phyloP scores from a whole-genome alignment of 2,329 filamentous ascomycete genomes.

The Neonectria magnoliae region DNA sequence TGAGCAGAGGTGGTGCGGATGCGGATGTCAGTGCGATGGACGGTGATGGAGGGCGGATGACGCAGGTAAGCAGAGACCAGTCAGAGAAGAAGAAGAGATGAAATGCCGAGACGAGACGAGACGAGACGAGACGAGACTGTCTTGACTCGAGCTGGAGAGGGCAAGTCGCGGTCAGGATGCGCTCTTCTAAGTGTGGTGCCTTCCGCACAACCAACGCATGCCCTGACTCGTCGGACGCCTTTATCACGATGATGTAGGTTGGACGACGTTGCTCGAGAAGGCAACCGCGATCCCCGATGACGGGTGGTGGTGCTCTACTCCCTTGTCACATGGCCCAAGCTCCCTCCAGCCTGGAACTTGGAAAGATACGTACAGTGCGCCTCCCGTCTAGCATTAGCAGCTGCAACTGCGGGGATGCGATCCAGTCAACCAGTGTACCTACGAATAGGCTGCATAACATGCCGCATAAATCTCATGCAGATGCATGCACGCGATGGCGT shows the following conservation, averaged over 20 bases:
- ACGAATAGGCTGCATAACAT: slow-evolving; percentile 20
- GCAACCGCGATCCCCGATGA: slow-evolving; percentile 18
- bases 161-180: slow-evolving; percentile 8
- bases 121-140: not conserved
- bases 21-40: slow-evolving; percentile 15
- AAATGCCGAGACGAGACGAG: slow-evolving; percentile 3
- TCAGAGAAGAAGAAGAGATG: slow-evolving; percentile 18
- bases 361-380: slow-evolving; percentile 1
- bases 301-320: slow-evolving; percentile 18
- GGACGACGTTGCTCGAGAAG: slow-evolving; percentile 26
- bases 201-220: slow-evolving; percentile 6
- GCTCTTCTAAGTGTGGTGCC: slow-evolving; percentile 3
- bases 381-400: not conserved
- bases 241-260: slow-evolving; percentile 20
- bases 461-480: slow-evolving; percentile 25
- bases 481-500: slow-evolving; percentile 24
- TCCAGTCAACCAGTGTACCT: not conserved
- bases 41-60: slow-evolving; percentile 17
- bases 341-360: slow-evolving; percentile 29
- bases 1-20: not conserved
- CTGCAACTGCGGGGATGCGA: slow-evolving; percentile 4
- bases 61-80: slow-evolving; percentile 18
- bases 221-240: slow-evolving; percentile 8
- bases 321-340: slow-evolving; percentile 41
- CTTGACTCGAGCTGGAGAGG: slow-evolving; percentile 3